Conservation (phyloP, 768 basidiomycete genomes). For the Psilocybe sp. region DNA sequence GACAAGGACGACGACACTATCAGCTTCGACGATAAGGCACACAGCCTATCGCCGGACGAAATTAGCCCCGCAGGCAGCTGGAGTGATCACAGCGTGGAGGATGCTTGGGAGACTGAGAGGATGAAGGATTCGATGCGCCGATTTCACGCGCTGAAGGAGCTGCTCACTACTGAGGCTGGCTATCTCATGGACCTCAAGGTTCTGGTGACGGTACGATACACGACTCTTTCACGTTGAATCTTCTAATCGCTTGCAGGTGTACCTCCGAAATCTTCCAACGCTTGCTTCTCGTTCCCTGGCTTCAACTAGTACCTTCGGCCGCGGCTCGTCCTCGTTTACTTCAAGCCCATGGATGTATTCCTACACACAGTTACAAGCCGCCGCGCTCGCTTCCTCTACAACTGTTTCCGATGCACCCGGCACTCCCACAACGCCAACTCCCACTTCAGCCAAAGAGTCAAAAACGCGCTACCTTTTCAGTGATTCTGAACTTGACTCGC, state of each 20-base stretch:
- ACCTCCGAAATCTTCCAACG: constrained; percentile 55
- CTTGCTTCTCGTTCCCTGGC: constrained; percentile 40
- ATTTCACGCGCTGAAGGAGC: constrained; percentile 79
- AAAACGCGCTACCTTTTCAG: constrained; percentile 51
- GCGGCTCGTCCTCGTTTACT: constrained; percentile 41
- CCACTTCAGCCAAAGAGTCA: constrained; percentile 23
- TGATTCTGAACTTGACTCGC: constrained; percentile 50
- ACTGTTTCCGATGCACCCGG: constrained; percentile 24
- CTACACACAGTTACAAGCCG: constrained; percentile 31
- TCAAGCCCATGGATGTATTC: constrained; percentile 46
- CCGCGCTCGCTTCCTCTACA: constrained; percentile 22
- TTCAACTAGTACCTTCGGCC: constrained; percentile 32
- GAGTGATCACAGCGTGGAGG: constrained; percentile 25
- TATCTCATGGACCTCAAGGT: constrained; percentile 79
- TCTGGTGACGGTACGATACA: constrained; percentile 59
- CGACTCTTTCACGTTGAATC: background rate
- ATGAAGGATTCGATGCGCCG: constrained; percentile 46
- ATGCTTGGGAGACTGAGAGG: constrained; percentile 27
- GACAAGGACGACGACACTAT: constrained; percentile 5
- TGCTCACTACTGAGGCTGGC: constrained; percentile 79
- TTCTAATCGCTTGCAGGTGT: constrained; percentile 44
- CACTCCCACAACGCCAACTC: constrained; percentile 11
- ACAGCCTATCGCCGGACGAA: constrained; percentile 7
- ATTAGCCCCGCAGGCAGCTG: constrained; percentile 22
- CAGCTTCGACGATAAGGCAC: constrained; percentile 13